Evolutionary conservation across 2,329 filamentous ascomycete genomes (phyloP), one percentile per base, ranked within the genome.

Genomic region (Epichloe elymi): DNA sequence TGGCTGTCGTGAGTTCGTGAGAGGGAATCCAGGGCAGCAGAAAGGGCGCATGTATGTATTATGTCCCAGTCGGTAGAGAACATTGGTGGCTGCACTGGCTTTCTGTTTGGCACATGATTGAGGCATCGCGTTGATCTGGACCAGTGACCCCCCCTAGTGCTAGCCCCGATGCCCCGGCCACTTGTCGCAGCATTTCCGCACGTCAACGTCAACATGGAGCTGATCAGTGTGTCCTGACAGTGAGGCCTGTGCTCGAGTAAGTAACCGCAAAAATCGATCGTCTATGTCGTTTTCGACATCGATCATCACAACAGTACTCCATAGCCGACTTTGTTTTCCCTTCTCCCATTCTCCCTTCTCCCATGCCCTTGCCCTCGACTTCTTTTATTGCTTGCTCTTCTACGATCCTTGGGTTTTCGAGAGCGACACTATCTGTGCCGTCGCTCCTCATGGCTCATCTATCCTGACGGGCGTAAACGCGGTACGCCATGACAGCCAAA

Each of bases 401-500:
- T 53, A 46, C 47, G 39, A 47, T 40, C n/a, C 35, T 57, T 49
- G 5, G 19, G 5, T n/a, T 20, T 14, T 33, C 10, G 30, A 17
- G 49, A 40, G 37, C 42, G 49, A 46, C 42, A 26, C 47, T 2
- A 15, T n/a, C 36, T 38, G 35, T 46, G 38, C 50, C 51, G 46
- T 51, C 46, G 39, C 46, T 49, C 51, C 52, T 51, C 56, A 53
- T 52, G 53, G 55, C 54, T 51, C 61, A 61, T 58, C 59, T 55
- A 56, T 55, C 54, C 54, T 61, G 57, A 62, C 56, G 56, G 57
- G 55, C 40, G 49, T 48, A 35, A 39, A 55, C 51, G 51, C 53
- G 36, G 56, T 51, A 49, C 52, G 52, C 49, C 44, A 52, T 45
- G 49, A 42, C 51, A 19, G 36, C 47, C 44, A 43, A 48, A 49